Evolutionary conservation across 1,284 basidiomycete genomes (phyloP).

Genomic region (Rhodotorula glutinis): DNA sequence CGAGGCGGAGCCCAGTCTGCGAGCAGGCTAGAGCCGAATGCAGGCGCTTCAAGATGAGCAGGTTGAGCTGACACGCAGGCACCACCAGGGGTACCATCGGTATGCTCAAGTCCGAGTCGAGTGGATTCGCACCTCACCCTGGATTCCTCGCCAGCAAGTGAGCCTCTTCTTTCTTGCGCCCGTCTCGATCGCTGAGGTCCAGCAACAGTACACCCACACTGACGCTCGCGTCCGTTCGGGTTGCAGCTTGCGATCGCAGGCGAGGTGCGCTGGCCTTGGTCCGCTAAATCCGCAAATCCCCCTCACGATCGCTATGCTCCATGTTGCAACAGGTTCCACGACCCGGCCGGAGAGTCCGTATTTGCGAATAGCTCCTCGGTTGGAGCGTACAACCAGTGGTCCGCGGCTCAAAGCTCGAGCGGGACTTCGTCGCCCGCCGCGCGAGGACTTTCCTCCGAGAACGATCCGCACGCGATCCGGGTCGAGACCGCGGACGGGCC

Average conservation of each 20-base stretch:
- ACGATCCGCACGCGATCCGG: slow-evolving; percentile 39
- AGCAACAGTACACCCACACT: slow-evolving; percentile 53
- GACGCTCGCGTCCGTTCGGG: too few relatives aligned
- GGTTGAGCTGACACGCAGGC: not conserved
- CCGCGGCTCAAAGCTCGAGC: slow-evolving; percentile 50
- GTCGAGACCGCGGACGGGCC: slow-evolving; percentile 53
- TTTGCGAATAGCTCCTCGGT: slow-evolving; percentile 34
- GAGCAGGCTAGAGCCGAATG: too few relatives aligned
- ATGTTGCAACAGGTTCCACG: slow-evolving; percentile 31
- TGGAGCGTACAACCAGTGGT: slow-evolving; percentile 43
- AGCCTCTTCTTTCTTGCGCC: not conserved
- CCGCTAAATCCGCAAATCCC: too few relatives aligned
- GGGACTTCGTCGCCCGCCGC: slow-evolving; percentile 7
- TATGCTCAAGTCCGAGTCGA: slow-evolving; percentile 61
- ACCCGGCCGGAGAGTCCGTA: slow-evolving; percentile 31
- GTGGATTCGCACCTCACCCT: slow-evolving; percentile 80
- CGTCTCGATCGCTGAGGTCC: not conserved
- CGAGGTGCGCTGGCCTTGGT: slow-evolving; percentile 39
- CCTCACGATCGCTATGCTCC: too few relatives aligned
- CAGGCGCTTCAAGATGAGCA: too few relatives aligned
- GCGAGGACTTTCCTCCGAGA: slow-evolving; percentile 8
- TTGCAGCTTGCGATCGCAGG: slow-evolving; percentile 64
- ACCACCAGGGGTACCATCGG: slow-evolving; percentile 50
- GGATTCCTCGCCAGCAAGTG: slow-evolving; percentile 59
- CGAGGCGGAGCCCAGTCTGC: too few relatives aligned